Conservation (phyloP, 2,329 filamentous ascomycete genomes). For the Xylaria sp. region DNA sequence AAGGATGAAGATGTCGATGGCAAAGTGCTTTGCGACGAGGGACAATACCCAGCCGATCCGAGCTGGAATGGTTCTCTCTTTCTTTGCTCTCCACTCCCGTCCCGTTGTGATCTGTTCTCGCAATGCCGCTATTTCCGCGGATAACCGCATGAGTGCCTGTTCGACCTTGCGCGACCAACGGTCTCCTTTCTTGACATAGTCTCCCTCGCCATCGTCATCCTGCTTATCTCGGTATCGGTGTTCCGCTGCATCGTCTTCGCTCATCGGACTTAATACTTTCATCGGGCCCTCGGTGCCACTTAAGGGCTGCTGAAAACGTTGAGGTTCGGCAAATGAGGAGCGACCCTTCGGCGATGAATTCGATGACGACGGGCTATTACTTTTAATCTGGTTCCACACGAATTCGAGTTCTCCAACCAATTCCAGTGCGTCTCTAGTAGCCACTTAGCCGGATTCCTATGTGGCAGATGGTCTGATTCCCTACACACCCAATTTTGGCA, state of each 20-base stretch:
- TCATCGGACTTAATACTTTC: constrained; percentile 84
- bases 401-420: constrained; percentile 96
- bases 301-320: constrained; percentile 58
- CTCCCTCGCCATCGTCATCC: constrained; percentile 55
- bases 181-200: constrained; percentile 57
- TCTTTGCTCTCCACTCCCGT: constrained; percentile 75
- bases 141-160: constrained; percentile 85
- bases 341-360: constrained; percentile 63
- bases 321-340: constrained; percentile 53
- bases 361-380: constrained; percentile 76
- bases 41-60: constrained; percentile 80
- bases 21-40: constrained; percentile 76
- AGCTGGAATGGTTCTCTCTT: constrained; percentile 70
- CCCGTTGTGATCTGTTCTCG: constrained; percentile 88
- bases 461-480: background rate
- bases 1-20: constrained; percentile 76
- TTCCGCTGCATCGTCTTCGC: constrained; percentile 79
- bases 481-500: background rate
- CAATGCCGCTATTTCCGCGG: constrained; percentile 89
- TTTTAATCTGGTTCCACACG: constrained; percentile 98
- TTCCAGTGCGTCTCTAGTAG: constrained; percentile 77
- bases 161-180: constrained; percentile 88
- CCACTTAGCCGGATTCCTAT: constrained; percentile 27
- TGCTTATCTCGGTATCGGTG: constrained; percentile 63
- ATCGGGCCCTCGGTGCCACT: constrained; percentile 67